Percentiles rank a stretch among this genome's conserved stretches.
These are phyloP conservation scores for Primulina eburnea DNA, from an alignment of 257 asterid species.

Conservation along the genomic window DNA sequence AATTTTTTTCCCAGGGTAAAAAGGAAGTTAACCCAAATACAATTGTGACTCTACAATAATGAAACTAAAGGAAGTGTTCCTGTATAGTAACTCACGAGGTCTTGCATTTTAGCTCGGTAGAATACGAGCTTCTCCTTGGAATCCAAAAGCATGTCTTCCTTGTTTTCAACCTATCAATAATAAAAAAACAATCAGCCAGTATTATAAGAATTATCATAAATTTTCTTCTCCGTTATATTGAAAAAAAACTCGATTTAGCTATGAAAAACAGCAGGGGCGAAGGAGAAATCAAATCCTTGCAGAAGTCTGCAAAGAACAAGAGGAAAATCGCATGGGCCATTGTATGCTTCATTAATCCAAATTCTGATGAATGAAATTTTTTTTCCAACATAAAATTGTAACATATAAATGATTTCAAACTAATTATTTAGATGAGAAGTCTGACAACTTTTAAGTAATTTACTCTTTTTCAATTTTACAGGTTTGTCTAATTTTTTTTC, in stretches of 20 bases:
- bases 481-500: background rate
- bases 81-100: conserved; percentile 65
- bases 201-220: conserved; percentile 3
- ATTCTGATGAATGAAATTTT: no score
- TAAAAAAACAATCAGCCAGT: conserved; percentile 30
- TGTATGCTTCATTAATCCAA: conserved; percentile 1
- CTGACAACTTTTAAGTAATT: no score
- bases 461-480: background rate
- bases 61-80: conserved; percentile 16
- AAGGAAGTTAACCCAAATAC: conserved; percentile 14
- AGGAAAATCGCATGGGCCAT: conserved; percentile 7
- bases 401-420: background rate
- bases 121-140: conserved; percentile 92
- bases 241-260: conserved; percentile 20
- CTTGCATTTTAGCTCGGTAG: conserved; percentile 96
- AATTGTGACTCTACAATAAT: conserved; percentile 13
- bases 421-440: background rate
- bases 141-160: conserved; percentile 75
- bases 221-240: conserved; percentile 12
- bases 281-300: background rate
- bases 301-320: conserved; percentile 1
- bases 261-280: conserved; percentile 6
- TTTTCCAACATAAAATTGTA: no score
- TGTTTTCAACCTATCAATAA: conserved; percentile 60
- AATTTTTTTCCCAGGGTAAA: background rate